Evolutionary conservation across 768 basidiomycete genomes (phyloP), one percentile per base, ranked within the genome.

Genomic region (Tricholoma matsutake): DNA sequence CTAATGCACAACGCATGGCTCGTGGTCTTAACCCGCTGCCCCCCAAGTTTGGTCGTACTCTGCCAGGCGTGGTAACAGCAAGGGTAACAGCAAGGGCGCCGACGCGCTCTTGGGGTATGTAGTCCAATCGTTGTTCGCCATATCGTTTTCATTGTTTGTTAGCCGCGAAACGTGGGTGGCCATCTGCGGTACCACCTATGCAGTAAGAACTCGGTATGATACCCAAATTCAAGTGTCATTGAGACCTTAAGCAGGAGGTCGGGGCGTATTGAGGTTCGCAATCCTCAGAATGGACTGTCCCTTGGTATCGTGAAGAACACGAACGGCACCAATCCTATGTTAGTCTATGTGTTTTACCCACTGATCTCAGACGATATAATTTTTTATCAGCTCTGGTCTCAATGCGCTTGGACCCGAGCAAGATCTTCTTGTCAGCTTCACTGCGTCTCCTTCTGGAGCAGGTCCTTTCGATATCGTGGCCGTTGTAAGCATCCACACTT

Each of bases 1-100:
- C 79, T 10, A 81, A 81, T 62, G 78, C 69, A 18, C 73, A 80
- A 61, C 74, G 81, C 45, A 65, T 82, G 60, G 79, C 80, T 34
- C 75, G 78, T 53, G 80, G 80, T 9, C 71, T 81, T n/a, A 75
- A 78, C 32, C 77, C 78, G 2, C 69, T 72, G 28, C 75, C 73
- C 9, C 78, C 74, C 20, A 71, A 68, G 45, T 77, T 77, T 57
- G 69, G 66, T 41, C 71, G 73, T 16, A 66, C 34, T 39, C 58
- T 72, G 5, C 76, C 76, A 0, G 75, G 75, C 18, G 60, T 51
- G 51, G 52, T 64, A 41, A 39, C 64, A 22, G 45, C 54, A 9
- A 61, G 55, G 51, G 52, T 64, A 41, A 39, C 64, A 22, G 45
- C 54, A 9, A 61, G 55, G 35, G 51, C 2, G 29, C 29, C 51